Evolutionary conservation across 140 eudicot genomes (phyloP).

Genomic region (Ambrosia hybrid): DNA sequence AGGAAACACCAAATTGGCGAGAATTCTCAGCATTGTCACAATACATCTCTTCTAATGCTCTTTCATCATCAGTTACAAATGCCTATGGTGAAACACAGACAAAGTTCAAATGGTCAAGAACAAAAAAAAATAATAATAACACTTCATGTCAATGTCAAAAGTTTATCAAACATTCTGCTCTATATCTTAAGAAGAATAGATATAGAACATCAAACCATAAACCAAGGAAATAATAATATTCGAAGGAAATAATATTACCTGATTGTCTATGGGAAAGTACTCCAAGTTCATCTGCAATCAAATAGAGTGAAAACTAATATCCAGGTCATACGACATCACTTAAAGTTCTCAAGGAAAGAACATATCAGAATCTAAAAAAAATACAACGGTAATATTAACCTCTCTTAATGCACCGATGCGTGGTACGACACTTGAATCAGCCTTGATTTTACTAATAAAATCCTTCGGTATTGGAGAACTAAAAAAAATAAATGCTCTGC

Average conservation of each 20-base stretch:
- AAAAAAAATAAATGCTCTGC: slow-evolving; percentile 86
- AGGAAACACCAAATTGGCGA: slow-evolving; percentile 49
- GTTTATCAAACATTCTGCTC: slow-evolving; percentile 4
- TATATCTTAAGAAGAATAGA: not conserved
- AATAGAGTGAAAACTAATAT: slow-evolving; percentile 8
- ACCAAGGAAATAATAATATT: not conserved
- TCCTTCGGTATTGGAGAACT: slow-evolving; percentile 88
- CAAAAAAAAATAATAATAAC: too few species aligned
- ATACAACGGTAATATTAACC: slow-evolving; percentile 46
- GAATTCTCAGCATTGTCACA: slow-evolving; percentile 60
- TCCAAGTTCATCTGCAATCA: slow-evolving; percentile 92
- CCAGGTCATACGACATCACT: slow-evolving; percentile 15
- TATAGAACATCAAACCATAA: slow-evolving; percentile 2
- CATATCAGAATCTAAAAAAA: not conserved
- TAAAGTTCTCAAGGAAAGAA: not conserved
- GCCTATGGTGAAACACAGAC: slow-evolving; percentile 46
- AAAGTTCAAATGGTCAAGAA: not conserved
- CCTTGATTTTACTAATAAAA: slow-evolving; percentile 63
- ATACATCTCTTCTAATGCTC: slow-evolving; percentile 73
- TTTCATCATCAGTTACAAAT: slow-evolving; percentile 84
- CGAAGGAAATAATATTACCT: slow-evolving; percentile 47
- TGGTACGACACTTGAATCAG: slow-evolving; percentile 76
- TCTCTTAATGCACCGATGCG: slow-evolving; percentile 96
- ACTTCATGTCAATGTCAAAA: slow-evolving; percentile 1
- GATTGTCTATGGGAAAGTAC: slow-evolving; percentile 85